A percentile compares a stretch with the other conserved stretches of the same genome.
These are phyloP conservation scores for Rhizopogon vulgaris DNA, from an alignment of 768 basidiomycete genomes.

Conservation along the genomic window DNA sequence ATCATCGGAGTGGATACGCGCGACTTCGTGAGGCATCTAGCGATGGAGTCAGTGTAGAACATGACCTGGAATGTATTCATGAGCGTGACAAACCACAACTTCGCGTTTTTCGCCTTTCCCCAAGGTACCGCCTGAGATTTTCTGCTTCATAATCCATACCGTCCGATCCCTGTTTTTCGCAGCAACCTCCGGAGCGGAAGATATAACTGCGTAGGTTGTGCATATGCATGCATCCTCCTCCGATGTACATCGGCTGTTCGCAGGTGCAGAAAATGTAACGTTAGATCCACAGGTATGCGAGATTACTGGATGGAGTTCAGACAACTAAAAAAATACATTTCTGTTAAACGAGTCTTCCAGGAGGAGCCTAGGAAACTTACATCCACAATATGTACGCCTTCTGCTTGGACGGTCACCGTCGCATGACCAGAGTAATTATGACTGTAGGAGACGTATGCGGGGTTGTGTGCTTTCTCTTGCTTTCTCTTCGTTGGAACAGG, in stretches of 20 bases:
- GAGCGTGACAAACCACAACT: constrained; percentile 35
- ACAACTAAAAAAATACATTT: constrained; percentile 36
- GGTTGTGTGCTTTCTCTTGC: neutral
- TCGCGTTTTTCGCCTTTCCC: constrained; percentile 34
- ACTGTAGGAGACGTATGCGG: constrained; percentile 15
- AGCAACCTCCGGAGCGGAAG: constrained; percentile 39
- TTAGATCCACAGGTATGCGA: constrained; percentile 70
- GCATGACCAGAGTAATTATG: constrained; percentile 44
- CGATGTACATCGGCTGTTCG: constrained; percentile 36
- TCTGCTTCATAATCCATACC: constrained; percentile 60
- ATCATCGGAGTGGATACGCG: constrained; percentile 30
- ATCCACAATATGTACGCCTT: constrained; percentile 72
- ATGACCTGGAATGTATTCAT: neutral
- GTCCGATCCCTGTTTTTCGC: constrained; percentile 39
- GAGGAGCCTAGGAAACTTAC: constrained; percentile 33
- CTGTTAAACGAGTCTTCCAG: neutral
- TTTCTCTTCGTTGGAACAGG: constrained; percentile 7
- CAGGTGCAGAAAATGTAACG: constrained; percentile 53
- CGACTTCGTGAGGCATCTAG: constrained; percentile 40
- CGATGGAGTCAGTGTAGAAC: constrained; percentile 6
- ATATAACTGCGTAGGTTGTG: constrained; percentile 52
- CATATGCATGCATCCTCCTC: constrained; percentile 31
- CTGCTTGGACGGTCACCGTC: constrained; percentile 63
- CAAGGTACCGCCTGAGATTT: constrained; percentile 29
- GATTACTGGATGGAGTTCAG: constrained; percentile 56